Base-by-base conservation (phyloP, 371 early-diverging fungal genomes). In the Dinochytrium kinnereticum region DNA sequence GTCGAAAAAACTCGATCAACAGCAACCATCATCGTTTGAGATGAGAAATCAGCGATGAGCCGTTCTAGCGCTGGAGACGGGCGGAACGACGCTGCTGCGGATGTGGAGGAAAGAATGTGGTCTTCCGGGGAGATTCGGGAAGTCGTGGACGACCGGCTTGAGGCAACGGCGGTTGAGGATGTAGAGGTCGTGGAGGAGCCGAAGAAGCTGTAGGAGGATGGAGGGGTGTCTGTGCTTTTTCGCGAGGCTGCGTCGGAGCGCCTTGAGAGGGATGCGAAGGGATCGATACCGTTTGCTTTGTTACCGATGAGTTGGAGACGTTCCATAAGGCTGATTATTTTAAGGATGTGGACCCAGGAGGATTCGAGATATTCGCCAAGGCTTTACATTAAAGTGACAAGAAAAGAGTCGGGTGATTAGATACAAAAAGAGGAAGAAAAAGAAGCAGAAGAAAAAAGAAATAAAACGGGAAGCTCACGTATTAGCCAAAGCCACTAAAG, bases 1-100 rank as follows among this genome's bases (percentile, higher is more conserved):
- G 67, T 69, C 24, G 82, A 76, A 74, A 89, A 89, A 38, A 89
- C 81, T 21, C 82, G 80, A 72, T 89, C 89, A 55, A 89, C 78
- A 21, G 80, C 78, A 15, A 87, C 80, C 26, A 86, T 69, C 0
- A 81, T 77, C 13, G 78, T 73, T 65, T 85, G 85, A 30, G 76
- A 75, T 36, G 82, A 74, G 34, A 86, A 76, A 39, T 86, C 87
- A 13, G 78, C 77, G 15, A 84, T 74, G 31, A 84, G 76, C 68
- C 78, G 78, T 64, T 81, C 82, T 5, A 83, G 65, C 24, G 76
- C 75, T 26, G 77, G 80, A 53, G 75, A 73, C 2, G 73, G 75
- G 5, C 75, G 30, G 49, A 49, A 36, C 15, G 71, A 31, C 21
- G 64, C 51, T 13, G 31, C 33, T 21, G 28, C 71, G 17, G 36